Percentiles rank a stretch among this genome's conserved stretches.
These are phyloP conservation scores for Leccinum boreale DNA, from an alignment of 768 basidiomycete species.

Conservation along the genomic window DNA sequence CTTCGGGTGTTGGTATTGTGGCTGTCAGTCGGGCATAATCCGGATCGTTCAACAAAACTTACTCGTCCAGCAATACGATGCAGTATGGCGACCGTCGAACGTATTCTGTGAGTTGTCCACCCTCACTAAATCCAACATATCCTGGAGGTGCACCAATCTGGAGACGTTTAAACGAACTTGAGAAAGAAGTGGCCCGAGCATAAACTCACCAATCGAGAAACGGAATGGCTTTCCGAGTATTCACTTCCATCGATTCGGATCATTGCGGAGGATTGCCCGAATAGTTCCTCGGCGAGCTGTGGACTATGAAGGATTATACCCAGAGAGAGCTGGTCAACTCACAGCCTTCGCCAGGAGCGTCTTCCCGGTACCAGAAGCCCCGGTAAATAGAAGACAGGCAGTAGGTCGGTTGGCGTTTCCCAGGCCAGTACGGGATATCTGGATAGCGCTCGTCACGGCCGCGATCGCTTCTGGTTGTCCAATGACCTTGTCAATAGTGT, in stretches of 20 bases:
- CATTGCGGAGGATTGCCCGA: slow-evolving; percentile 40
- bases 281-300: slow-evolving; percentile 42
- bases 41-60: not conserved
- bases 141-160: slow-evolving; percentile 34
- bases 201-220: slow-evolving; percentile 33
- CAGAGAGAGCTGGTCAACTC: not conserved
- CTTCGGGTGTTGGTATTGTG: not conserved
- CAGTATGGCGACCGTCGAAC: slow-evolving; percentile 40
- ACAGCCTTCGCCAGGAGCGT: slow-evolving; percentile 33
- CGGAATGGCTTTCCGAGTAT: slow-evolving; percentile 42
- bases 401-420: slow-evolving; percentile 43
- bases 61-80: slow-evolving; percentile 29
- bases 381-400: slow-evolving; percentile 43
- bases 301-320: not conserved
- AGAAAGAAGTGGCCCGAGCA: no score
- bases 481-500: not conserved
- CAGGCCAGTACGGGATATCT: slow-evolving; percentile 46
- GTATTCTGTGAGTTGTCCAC: slow-evolving; percentile 43
- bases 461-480: slow-evolving; percentile 43
- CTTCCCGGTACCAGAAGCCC: slow-evolving; percentile 38
- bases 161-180: not conserved
- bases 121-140: slow-evolving; percentile 44
- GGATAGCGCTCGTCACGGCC: slow-evolving; percentile 47
- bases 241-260: slow-evolving; percentile 47
- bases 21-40: no score